Percentiles rank a stretch among this genome's conserved stretches.
phyloP scores from a whole-genome alignment of 2,329 filamentous ascomycete genomes.

The Alternaria solani region DNA sequence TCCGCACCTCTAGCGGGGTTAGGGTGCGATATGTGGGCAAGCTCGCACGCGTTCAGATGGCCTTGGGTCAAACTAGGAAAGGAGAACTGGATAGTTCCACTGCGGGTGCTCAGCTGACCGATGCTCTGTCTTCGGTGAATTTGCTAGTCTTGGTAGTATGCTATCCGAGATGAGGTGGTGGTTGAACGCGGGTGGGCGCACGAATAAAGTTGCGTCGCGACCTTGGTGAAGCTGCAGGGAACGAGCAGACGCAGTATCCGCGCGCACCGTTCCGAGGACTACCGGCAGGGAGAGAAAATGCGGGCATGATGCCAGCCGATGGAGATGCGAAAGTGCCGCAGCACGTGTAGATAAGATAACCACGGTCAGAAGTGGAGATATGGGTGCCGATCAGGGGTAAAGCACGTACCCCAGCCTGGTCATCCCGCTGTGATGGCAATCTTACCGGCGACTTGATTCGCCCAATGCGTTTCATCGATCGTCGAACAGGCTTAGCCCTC shows the following conservation, averaged over 20 bases:
- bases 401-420: constrained; percentile 2
- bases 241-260: background rate
- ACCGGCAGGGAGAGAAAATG: background rate
- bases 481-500: constrained; percentile 8
- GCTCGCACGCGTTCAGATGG: background rate
- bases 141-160: background rate
- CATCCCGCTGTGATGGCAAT: constrained; percentile 5
- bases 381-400: constrained; percentile 19
- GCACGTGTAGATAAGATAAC: constrained; percentile 13
- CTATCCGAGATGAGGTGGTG: background rate
- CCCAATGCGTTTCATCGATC: constrained; percentile 12
- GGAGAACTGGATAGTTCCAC: background rate
- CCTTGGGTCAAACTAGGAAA: background rate
- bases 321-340: background rate
- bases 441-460: constrained; percentile 10
- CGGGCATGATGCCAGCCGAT: constrained; percentile 2
- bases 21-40: background rate
- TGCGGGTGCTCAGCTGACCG: background rate
- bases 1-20: background rate
- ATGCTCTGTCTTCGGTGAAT: constrained; percentile 2
- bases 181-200: background rate
- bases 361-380: constrained; percentile 7
- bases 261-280: background rate
- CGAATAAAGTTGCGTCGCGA: background rate
- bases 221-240: background rate